phyloP scores from a whole-genome alignment of 768 basidiomycete genomes.

The Hygrocybe punicea region DNA sequence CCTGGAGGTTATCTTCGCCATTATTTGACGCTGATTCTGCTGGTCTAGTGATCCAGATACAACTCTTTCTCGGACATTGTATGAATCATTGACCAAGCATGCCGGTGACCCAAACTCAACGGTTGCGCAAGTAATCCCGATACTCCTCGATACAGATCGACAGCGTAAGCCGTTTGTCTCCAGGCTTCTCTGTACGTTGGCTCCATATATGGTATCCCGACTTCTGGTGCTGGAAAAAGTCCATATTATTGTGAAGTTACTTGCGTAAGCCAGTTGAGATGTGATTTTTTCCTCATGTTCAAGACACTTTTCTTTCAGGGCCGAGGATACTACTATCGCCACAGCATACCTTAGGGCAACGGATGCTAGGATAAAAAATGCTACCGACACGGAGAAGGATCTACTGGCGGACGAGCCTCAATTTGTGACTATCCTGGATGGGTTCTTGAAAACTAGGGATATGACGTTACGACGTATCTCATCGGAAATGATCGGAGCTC shows the following conservation, averaged over 20 bases:
- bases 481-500: slow-evolving; percentile 13
- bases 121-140: slow-evolving; percentile 11
- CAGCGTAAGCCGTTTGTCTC: slow-evolving; percentile 12
- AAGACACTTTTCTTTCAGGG: neutral
- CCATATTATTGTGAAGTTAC: slow-evolving; percentile 12
- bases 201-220: slow-evolving; percentile 11
- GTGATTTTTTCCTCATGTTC: neutral
- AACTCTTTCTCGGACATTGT: slow-evolving; percentile 10
- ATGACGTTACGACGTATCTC: slow-evolving; percentile 10
- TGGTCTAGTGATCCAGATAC: slow-evolving; percentile 15
- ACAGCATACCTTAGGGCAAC: slow-evolving; percentile 12
- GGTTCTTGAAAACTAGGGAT: slow-evolving; percentile 10
- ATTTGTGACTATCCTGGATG: slow-evolving; percentile 9
- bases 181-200: slow-evolving; percentile 14
- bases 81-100: slow-evolving; percentile 12
- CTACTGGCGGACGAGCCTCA: slow-evolving; percentile 8
- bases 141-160: slow-evolving; percentile 10
- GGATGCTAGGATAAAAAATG: slow-evolving; percentile 1
- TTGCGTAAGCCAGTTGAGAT: slow-evolving; percentile 6
- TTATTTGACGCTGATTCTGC: slow-evolving; percentile 1
- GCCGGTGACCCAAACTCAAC: slow-evolving; percentile 8
- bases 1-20: neutral
- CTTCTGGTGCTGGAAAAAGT: slow-evolving; percentile 7
- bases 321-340: slow-evolving; percentile 3
- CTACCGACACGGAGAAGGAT: slow-evolving; percentile 16